These are phyloP conservation scores for Monosiga brevicollis DNA, from an alignment of 78 protist genomes.

Conservation along the genomic window DNA sequence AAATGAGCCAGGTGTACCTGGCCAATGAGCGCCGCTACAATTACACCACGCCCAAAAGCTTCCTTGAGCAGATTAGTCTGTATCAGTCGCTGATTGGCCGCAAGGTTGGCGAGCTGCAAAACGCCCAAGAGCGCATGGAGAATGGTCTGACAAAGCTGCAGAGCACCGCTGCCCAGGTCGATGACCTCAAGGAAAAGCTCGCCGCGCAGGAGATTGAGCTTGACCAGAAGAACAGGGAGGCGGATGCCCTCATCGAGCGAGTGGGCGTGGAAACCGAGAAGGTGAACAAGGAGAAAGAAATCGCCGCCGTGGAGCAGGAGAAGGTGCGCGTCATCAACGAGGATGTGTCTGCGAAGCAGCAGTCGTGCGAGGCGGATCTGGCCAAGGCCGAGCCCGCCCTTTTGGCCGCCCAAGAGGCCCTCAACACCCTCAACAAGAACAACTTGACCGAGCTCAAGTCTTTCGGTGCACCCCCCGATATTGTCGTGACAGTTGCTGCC, in stretches of 20 bases:
- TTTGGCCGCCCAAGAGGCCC: constrained; percentile 56
- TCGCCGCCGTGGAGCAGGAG: constrained; percentile 39
- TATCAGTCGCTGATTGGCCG: constrained; percentile 40
- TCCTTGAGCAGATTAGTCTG: constrained; percentile 67
- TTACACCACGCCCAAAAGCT: constrained; percentile 81
- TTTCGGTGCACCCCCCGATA: constrained; percentile 38
- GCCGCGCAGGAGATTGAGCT: constrained; percentile 32
- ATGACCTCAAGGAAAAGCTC: constrained; percentile 47
- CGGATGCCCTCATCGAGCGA: constrained; percentile 25
- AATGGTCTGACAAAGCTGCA: constrained; percentile 47
- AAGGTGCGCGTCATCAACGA: constrained; percentile 25
- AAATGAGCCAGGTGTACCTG: constrained; percentile 1
- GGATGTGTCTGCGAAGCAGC: constrained; percentile 10
- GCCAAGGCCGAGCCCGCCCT: constrained; percentile 58
- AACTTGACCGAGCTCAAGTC: constrained; percentile 57
- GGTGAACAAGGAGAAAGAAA: constrained; percentile 31
- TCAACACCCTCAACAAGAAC: constrained; percentile 54
- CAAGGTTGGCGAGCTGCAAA: constrained; percentile 18
- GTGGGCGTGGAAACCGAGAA: constrained; percentile 38
- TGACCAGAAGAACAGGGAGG: constrained; percentile 26
- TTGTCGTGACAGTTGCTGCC: constrained; percentile 34
- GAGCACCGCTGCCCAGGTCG: constrained; percentile 20
- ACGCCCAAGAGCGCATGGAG: constrained; percentile 29
- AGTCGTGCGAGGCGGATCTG: constrained; percentile 37
- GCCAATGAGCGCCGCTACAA: constrained; percentile 39